Evolutionary conservation across 2,329 filamentous ascomycete genomes (phyloP).

Genomic region (Cercospora citrullina): DNA sequence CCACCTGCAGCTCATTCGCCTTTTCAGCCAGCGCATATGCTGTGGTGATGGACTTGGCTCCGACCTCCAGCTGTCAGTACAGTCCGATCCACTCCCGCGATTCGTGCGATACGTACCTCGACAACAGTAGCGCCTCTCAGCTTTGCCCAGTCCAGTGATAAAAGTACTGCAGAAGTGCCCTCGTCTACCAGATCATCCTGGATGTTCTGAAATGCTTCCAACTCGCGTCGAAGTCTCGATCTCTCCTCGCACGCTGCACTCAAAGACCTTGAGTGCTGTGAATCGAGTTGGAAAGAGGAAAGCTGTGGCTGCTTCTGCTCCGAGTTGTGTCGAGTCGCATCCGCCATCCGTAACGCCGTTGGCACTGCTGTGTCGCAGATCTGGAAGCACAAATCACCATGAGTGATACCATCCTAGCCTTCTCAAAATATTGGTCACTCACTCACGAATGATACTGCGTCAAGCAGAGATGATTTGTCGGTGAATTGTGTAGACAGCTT

Average conservation of each 20-base stretch:
- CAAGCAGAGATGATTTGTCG: not conserved
- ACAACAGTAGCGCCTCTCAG: not conserved
- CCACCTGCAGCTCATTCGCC: not conserved
- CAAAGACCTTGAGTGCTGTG: not conserved
- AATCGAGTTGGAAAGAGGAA: not conserved
- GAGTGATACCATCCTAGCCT: not conserved
- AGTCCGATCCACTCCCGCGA: not conserved
- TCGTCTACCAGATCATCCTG: not conserved
- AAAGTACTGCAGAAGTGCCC: not conserved
- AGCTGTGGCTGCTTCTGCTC: not conserved
- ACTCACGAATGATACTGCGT: not conserved
- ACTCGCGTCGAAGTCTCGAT: not conserved
- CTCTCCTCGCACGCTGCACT: not conserved
- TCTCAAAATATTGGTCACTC: not conserved
- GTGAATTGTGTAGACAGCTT: not conserved
- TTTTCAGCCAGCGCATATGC: not conserved
- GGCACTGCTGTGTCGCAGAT: not conserved
- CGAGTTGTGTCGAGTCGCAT: not conserved
- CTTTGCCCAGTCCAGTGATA: not conserved
- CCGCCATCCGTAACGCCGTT: not conserved
- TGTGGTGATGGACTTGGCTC: not conserved
- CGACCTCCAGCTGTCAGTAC: not conserved
- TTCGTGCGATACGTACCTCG: not conserved
- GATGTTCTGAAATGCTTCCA: not conserved
- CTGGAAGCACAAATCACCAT: not conserved